Percentiles rank a stretch among this genome's conserved stretches.
Conservation (phyloP, 202 grass and related monocot species). For the Setaria italica region DNA sequence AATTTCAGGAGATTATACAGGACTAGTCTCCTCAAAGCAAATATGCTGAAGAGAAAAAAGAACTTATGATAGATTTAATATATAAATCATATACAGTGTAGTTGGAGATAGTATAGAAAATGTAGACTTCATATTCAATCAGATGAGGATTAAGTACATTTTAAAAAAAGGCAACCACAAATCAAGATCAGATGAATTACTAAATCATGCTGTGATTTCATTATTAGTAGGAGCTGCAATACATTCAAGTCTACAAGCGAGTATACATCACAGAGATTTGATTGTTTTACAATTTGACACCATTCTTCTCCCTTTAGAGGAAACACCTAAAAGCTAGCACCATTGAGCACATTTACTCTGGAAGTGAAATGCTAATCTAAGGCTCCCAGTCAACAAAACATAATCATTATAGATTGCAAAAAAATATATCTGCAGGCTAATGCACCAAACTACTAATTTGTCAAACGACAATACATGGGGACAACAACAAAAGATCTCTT, state of each 20-base stretch:
- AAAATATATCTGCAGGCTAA: neutral
- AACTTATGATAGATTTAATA: neutral
- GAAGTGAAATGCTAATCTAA: constrained; percentile 1
- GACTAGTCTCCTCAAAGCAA: neutral
- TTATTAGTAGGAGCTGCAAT: neutral
- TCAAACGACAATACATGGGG: neutral
- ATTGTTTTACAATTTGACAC: constrained; percentile 5
- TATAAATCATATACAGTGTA: neutral
- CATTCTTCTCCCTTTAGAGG: neutral
- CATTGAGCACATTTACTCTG: neutral
- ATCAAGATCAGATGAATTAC: neutral
- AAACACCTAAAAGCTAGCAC: neutral
- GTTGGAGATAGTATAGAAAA: neutral
- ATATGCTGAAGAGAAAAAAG: neutral
- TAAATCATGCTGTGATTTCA: neutral
- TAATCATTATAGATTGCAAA: neutral
- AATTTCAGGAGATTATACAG: neutral
- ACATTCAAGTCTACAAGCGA: constrained; percentile 10
- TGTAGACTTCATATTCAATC: neutral
- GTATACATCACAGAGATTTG: neutral
- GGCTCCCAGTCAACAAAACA: neutral
- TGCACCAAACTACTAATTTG: too few species aligned
- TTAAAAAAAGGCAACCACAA: neutral
- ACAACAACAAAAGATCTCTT: neutral
- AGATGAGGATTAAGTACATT: neutral